Evolutionary conservation across 192 early-diverging fungal species (phyloP), one percentile per base, ranked within the genome.

Genomic region (Chytriomyces sp.): DNA sequence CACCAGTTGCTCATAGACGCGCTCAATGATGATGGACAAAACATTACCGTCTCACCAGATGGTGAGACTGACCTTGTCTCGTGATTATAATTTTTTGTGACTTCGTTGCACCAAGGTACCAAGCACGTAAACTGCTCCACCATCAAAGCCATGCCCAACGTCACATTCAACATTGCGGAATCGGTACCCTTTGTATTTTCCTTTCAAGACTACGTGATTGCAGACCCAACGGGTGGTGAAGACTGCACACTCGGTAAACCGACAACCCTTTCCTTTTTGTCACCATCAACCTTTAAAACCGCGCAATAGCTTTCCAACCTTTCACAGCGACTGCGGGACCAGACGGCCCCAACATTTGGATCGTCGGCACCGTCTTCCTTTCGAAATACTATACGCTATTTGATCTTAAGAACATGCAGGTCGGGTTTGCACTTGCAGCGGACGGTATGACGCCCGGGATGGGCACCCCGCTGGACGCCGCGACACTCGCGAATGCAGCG

Each of bases 331-430:
- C 17, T 8, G 36, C 22, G 22, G 44, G 44, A 49, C 17, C 14
- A 1, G 44, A 22, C 2, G 44, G 44, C 3, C 54, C 32, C 8
- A 69, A 69, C 33, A 10, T 82, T 22, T 85, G 84, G 84, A 87
- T 73, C 31, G 8, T 73, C 17, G 71, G 71, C 22, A 22, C 49
- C 22, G 26, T 26, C 17, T 75, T 69, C 28, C 44, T 59, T 17
- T 30, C 33, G 25, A 54, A 67, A 19, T 75, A 69, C 32, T 40
- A 33, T 39, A 58, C 73, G 4, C 55, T 74, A 14, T 74, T 74
- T 38, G 73, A 74, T 39, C 59, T 67, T 36, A 61, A 22, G 3
- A 67, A 65, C 39, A 31, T 22, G 33, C 52, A 65, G 37, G 54
- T 74, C 39, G 73, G 73, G 39, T 74, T 74, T 36, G 53, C 63